phyloP scores from a whole-genome alignment of 179 eudicot genomes.

The Nepenthes alata region DNA sequence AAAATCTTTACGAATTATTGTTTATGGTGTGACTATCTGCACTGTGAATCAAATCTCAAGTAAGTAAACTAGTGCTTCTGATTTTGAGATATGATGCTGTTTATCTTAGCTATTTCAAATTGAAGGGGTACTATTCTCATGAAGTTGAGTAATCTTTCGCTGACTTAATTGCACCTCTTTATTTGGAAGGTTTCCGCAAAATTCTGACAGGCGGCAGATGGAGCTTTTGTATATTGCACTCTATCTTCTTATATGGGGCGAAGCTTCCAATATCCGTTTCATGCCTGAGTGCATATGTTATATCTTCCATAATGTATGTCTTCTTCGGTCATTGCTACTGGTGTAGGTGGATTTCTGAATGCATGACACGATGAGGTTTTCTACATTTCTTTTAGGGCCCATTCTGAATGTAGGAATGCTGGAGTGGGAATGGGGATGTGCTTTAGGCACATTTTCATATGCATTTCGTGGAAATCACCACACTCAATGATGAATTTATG shows the following conservation, averaged over 20 bases:
- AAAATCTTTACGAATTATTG: constrained; percentile 65
- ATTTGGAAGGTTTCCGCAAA: constrained; percentile 44
- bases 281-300: constrained; percentile 98
- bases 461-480: too few relatives aligned
- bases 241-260: constrained; percentile 99
- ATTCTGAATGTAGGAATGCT: too few relatives aligned
- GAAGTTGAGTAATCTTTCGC: constrained; percentile 2
- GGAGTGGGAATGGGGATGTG: too few relatives aligned
- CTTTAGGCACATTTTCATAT: too few relatives aligned
- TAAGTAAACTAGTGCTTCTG: constrained; percentile 23
- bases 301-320: constrained; percentile 81
- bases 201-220: constrained; percentile 45
- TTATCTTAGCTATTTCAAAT: not conserved
- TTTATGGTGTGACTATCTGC: constrained; percentile 87
- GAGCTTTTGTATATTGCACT: constrained; percentile 82
- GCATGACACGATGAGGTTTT: not conserved
- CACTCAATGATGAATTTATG: too few relatives aligned
- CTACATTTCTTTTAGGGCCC: not conserved
- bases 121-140: too few relatives aligned
- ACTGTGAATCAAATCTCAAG: constrained; percentile 48
- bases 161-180: constrained; percentile 4
- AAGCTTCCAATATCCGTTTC: constrained; percentile 95
- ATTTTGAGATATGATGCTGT: not conserved
- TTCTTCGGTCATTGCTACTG: not conserved
- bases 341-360: not conserved